These are phyloP conservation scores for Dictyostelium discoideum DNA, from an alignment of 78 protist genomes.

Conservation along the genomic window DNA sequence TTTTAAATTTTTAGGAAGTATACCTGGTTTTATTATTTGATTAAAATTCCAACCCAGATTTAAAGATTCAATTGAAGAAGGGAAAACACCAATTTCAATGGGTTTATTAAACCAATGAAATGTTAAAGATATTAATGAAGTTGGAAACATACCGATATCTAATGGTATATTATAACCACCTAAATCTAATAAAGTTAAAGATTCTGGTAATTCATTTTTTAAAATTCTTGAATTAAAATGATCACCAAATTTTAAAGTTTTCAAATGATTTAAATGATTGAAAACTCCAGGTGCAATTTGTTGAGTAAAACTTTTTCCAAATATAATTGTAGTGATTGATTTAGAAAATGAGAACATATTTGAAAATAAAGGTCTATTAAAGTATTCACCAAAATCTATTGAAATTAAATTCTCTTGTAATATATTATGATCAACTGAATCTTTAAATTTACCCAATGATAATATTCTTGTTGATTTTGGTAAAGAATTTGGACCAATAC, in stretches of 20 bases:
- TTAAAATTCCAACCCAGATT: background rate
- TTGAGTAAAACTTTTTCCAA: background rate
- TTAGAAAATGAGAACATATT: background rate
- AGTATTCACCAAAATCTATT: background rate
- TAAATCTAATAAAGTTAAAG: background rate
- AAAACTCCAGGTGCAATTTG: background rate
- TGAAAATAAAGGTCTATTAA: background rate
- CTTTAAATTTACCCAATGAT: background rate
- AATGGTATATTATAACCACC: background rate
- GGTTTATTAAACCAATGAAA: background rate
- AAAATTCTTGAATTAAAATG: background rate
- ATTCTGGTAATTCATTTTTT: background rate
- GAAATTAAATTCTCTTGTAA: background rate
- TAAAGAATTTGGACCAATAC: background rate
- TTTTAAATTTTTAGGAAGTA: background rate
- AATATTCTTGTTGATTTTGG: background rate
- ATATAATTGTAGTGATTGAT: background rate
- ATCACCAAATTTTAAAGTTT: background rate
- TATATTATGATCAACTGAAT: background rate
- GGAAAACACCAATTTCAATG: background rate
- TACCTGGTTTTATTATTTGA: background rate
- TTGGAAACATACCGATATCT: background rate
- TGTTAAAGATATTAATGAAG: background rate
- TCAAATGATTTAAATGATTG: background rate
- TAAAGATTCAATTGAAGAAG: background rate